Base-by-base conservation (phyloP, 1,284 basidiomycete genomes). In the Mycosarcoma mackinlayi region DNA sequence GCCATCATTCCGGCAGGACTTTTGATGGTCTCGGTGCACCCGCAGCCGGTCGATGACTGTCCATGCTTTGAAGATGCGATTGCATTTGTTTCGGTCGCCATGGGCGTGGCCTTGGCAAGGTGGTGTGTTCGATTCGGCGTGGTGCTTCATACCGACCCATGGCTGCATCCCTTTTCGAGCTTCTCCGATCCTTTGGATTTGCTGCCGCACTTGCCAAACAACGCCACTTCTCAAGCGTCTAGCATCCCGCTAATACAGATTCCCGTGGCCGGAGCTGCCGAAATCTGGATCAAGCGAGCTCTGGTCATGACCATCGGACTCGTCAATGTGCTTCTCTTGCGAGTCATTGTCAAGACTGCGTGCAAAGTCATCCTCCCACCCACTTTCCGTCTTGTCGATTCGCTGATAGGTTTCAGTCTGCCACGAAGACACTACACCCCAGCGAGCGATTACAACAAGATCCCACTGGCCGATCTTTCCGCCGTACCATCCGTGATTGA, bases 61-160 rank as follows among this genome's bases (percentile, higher is more conserved):
- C 96, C 95, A 0, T 98, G 95, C 84, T 98, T 97, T 83, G 95
- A 98, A 83, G 95, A 98, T 78, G 92, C 94, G 5, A 95, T 97
- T 53, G 94, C 95, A 0, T 92, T 95, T 75, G 85, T 92, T 21
- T 90, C 92, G 11, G 93, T 94, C 39, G 86, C 92, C 14, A 86
- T 92, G 50, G 95, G 95, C 18, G 85, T 87, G n/a, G 85, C 88
- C 19, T 80, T 94, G 1, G 89, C 88, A 0, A 85, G 88, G 49
- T 93, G 92, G 89, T 86, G 64, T 13, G 47, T 75, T 25, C 41
- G 61, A 10, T 70, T 47, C 21, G 57, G 45, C 3, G 64, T 70
- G 3, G 38, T 37, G 8, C 50, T 64, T 16, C 21, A 51, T 6
- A 60, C 50, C 6, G 67, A 70, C 50, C 67, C 67, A 5, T 8